Base-by-base conservation (phyloP, 106 monocot genomes). In the Platanthera guangdongensis region DNA sequence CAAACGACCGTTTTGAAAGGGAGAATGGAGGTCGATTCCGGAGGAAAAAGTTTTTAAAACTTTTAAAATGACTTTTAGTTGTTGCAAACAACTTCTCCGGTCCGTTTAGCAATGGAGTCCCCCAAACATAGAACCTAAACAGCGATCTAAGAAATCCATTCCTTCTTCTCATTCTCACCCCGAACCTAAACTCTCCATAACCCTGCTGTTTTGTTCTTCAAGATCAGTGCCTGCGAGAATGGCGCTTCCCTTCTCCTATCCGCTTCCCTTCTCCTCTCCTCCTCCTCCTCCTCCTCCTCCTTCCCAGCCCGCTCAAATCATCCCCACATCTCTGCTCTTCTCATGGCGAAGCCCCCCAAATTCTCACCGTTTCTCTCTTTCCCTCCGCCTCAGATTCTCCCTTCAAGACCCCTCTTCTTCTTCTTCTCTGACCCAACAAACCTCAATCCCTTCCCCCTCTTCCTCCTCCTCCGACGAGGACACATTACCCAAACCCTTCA, bases 391-490 rank as follows among this genome's bases (percentile, higher is more conserved):
- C 51, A 52, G 73, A 52, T 3, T 73, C 4, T 52, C 73, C 25
- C 73, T 73, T 21, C 51, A 52, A 21, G 51, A 46, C 13, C 63
- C 82, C 13, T 55, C 82, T 25, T 25, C 25, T 28, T 71, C 84
- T 55, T 71, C 84, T 55, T 57, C 46, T 19, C 45, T 47, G 70
- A 71, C 16, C 45, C 70, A 71, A 48, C 47, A 71, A 45, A 8
- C 55, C 73, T 49, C 55, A 51, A 11, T 22, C 50, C 76, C 79
- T 57, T 51, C 52, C 49, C 19, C 80, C 30, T 39, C 39, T 39
- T 39, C 3, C 39, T 39, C 25, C 25, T 50, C 52, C 49, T 32
- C 80, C 30, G 25, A 51, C 82, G 82, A 72, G 71, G 86, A 82
- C 76, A 67, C 9, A 10, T 3, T n/a, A 0, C 28, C 70, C 7